Conservation (phyloP, 2,329 filamentous ascomycete species). For the Triangularia verruculosa region DNA sequence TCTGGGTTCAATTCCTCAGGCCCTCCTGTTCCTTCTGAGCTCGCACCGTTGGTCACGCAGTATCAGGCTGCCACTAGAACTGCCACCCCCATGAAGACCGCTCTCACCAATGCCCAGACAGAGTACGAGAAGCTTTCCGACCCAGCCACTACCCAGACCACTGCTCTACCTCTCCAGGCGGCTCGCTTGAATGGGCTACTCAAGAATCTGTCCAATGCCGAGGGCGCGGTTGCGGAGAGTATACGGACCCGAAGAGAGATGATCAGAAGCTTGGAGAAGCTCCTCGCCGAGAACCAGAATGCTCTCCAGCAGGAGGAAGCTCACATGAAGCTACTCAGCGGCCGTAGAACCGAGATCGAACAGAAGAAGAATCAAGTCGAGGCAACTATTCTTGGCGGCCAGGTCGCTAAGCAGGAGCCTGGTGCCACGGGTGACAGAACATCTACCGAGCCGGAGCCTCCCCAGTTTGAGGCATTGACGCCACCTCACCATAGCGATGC, state of each 20-base stretch:
- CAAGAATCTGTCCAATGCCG: slow-evolving; percentile 82
- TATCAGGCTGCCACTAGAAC: slow-evolving; percentile 74
- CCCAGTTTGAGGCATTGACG: slow-evolving; percentile 79
- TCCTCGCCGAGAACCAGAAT: slow-evolving; percentile 70
- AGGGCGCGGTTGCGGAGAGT: slow-evolving; percentile 83
- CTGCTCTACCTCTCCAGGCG: slow-evolving; percentile 85
- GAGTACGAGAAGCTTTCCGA: slow-evolving; percentile 85
- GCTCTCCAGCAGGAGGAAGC: slow-evolving; percentile 68
- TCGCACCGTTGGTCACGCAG: slow-evolving; percentile 69
- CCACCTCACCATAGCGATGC: slow-evolving; percentile 60
- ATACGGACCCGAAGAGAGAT: slow-evolving; percentile 80
- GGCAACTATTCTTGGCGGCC: slow-evolving; percentile 81
- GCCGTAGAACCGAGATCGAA: slow-evolving; percentile 71
- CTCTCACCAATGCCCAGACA: slow-evolving; percentile 66
- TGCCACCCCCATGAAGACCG: slow-evolving; percentile 62
- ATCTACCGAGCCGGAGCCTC: slow-evolving; percentile 64
- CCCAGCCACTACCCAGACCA: slow-evolving; percentile 57
- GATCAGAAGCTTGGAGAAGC: slow-evolving; percentile 75
- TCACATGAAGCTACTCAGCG: slow-evolving; percentile 59
- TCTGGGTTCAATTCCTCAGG: slow-evolving; percentile 66
- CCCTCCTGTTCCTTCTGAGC: slow-evolving; percentile 67
- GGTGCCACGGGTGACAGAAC: slow-evolving; percentile 44
- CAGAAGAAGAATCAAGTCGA: slow-evolving; percentile 85
- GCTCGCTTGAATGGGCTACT: slow-evolving; percentile 86
- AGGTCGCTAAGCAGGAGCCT: slow-evolving; percentile 60